Conservation (phyloP, 1,284 basidiomycete genomes). For the Ceratobasidium sp. region DNA sequence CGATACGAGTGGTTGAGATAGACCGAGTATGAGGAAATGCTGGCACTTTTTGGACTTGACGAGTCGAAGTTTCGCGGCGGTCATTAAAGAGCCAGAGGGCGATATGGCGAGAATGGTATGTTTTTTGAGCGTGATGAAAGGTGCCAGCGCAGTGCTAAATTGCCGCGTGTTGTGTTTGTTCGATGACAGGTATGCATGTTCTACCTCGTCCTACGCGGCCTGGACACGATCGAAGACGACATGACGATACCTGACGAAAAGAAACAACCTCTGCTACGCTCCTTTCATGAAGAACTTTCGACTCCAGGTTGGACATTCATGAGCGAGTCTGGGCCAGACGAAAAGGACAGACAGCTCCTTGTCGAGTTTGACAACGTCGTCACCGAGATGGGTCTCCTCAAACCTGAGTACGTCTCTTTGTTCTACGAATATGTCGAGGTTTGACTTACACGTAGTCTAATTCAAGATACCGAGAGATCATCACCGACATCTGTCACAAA, state of each 20-base stretch:
- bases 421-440: conserved; percentile 9
- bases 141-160: too few relatives aligned
- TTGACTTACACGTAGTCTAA: conserved; percentile 4
- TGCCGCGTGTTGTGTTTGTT: neutral
- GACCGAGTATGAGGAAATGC: conserved; percentile 85
- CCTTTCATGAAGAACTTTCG: conserved; percentile 84
- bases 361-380: conserved; percentile 88
- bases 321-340: conserved; percentile 82
- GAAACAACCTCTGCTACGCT: conserved; percentile 88
- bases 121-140: conserved; percentile 48
- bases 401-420: conserved; percentile 65
- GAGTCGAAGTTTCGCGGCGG: conserved; percentile 89
- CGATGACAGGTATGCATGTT: conserved; percentile 86
- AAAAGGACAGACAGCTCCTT: conserved; percentile 90
- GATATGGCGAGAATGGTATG: conserved; percentile 91
- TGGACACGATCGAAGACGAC: conserved; percentile 98
- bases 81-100: conserved; percentile 97
- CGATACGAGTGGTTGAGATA: conserved; percentile 82
- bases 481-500: conserved; percentile 82
- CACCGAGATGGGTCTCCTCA: conserved; percentile 79
- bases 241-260: conserved; percentile 91
- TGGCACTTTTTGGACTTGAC: conserved; percentile 93
- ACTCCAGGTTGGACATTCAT: conserved; percentile 92
- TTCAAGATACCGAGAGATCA: conserved; percentile 81
- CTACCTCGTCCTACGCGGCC: conserved; percentile 91